These are phyloP conservation scores for Trichoderma breve DNA, from an alignment of 2,329 filamentous ascomycete genomes.

Conservation along the genomic window DNA sequence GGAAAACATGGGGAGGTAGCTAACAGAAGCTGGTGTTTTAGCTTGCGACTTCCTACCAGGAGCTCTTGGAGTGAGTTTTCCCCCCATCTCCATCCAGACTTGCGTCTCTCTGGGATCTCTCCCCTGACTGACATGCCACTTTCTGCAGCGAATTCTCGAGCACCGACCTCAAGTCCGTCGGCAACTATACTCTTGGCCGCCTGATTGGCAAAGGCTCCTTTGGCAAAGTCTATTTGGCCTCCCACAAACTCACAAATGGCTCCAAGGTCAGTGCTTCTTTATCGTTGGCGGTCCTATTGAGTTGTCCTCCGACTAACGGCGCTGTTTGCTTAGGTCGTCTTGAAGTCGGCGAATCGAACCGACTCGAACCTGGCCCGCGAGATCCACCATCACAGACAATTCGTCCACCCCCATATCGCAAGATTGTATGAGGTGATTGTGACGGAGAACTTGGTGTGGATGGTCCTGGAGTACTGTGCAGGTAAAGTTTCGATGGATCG, in stretches of 20 bases:
- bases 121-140: slow-evolving; percentile 9
- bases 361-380: slow-evolving; percentile 94
- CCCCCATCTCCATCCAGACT: background rate
- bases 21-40: slow-evolving; percentile 36
- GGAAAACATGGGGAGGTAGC: background rate
- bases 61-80: slow-evolving; percentile 79
- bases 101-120: background rate
- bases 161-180: slow-evolving; percentile 85
- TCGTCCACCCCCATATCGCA: slow-evolving; percentile 95
- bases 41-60: slow-evolving; percentile 96
- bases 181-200: slow-evolving; percentile 88
- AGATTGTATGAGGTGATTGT: slow-evolving; percentile 97
- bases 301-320: slow-evolving; percentile 21
- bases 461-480: slow-evolving; percentile 94
- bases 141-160: slow-evolving; percentile 80
- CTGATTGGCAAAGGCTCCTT: slow-evolving; percentile 98
- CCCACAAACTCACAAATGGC: slow-evolving; percentile 96
- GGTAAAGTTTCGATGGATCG: slow-evolving; percentile 49
- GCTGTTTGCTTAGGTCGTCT: slow-evolving; percentile 68
- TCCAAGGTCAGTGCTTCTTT: slow-evolving; percentile 66
- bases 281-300: background rate
- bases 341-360: slow-evolving; percentile 95
- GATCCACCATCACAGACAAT: slow-evolving; percentile 97
- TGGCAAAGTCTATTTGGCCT: slow-evolving; percentile 94
- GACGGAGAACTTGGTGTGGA: slow-evolving; percentile 90